phyloP scores from a whole-genome alignment of 2,329 filamentous ascomycete genomes.

The Ceratocystis colombiana region DNA sequence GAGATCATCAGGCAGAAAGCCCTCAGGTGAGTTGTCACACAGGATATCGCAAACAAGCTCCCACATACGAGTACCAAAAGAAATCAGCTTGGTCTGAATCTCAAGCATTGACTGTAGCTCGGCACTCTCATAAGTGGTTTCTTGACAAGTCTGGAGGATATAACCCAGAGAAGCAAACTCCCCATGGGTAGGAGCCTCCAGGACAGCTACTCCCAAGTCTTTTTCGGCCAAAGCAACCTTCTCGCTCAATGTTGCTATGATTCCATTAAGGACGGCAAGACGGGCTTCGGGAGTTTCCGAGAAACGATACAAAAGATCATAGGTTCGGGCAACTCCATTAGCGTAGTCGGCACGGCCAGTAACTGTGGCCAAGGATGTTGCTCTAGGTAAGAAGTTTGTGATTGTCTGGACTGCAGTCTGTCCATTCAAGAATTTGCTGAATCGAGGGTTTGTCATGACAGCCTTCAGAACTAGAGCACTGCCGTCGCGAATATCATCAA shows the following conservation, averaged over 20 bases:
- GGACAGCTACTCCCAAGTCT: constrained; percentile 57
- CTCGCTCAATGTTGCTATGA: constrained; percentile 52
- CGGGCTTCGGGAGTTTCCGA: constrained; percentile 37
- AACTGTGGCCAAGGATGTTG: constrained; percentile 49
- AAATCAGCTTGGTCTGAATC: constrained; percentile 32
- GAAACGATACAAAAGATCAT: constrained; percentile 57
- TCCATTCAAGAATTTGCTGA: constrained; percentile 24
- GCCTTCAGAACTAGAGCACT: constrained; percentile 43
- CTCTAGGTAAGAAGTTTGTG: constrained; percentile 40
- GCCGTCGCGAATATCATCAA: constrained; percentile 72
- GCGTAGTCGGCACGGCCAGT: constrained; percentile 86
- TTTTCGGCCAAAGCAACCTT: constrained; percentile 54
- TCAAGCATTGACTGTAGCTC: constrained; percentile 22
- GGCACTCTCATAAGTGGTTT: constrained; percentile 22
- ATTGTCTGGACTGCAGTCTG: constrained; percentile 32
- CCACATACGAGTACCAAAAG: constrained; percentile 64
- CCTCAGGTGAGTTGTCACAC: constrained; percentile 91
- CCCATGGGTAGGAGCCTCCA: constrained; percentile 58
- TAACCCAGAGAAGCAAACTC: constrained; percentile 54
- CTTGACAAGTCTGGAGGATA: constrained; percentile 26
- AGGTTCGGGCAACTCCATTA: constrained; percentile 74
- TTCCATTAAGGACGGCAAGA: constrained; percentile 43
- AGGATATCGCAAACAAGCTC: constrained; percentile 61
- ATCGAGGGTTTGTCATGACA: constrained; percentile 38
- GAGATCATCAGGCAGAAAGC: constrained; percentile 67